Evolutionary conservation across 306 rosid genomes (phyloP).

Genomic region (Rosa lucieae): DNA sequence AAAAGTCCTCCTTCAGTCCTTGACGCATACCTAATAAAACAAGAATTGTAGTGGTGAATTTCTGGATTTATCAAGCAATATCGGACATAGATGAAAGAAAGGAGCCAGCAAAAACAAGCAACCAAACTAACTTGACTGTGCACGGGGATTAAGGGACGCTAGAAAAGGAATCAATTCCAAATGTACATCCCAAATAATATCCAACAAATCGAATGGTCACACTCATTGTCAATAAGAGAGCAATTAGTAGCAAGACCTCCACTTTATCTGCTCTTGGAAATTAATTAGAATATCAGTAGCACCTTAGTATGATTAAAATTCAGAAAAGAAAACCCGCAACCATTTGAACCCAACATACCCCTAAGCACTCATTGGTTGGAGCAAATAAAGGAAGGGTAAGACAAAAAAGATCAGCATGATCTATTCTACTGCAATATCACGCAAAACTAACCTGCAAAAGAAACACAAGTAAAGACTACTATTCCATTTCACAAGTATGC

Average conservation of each 20-base stretch:
- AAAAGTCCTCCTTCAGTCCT: too few species aligned
- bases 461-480: background rate
- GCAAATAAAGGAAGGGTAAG: background rate
- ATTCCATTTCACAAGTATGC: background rate
- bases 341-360: background rate
- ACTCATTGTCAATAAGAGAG: background rate
- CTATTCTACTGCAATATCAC: slow-evolving; percentile 19
- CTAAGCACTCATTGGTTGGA: background rate
- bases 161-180: too few species aligned
- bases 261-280: background rate
- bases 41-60: too few species aligned
- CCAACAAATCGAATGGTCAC: too few species aligned
- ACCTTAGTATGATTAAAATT: background rate
- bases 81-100: too few species aligned
- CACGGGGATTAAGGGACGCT: too few species aligned
- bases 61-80: too few species aligned
- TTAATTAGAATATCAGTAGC: background rate
- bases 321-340: background rate
- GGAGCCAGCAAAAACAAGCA: too few species aligned
- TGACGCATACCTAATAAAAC: too few species aligned
- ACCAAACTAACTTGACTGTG: too few species aligned
- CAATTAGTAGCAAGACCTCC: background rate
- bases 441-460: slow-evolving; percentile 77
- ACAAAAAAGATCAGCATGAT: background rate
- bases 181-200: too few species aligned